These are phyloP conservation scores for Nepenthes alata DNA, from an alignment of 179 eudicot species.

Conservation along the genomic window DNA sequence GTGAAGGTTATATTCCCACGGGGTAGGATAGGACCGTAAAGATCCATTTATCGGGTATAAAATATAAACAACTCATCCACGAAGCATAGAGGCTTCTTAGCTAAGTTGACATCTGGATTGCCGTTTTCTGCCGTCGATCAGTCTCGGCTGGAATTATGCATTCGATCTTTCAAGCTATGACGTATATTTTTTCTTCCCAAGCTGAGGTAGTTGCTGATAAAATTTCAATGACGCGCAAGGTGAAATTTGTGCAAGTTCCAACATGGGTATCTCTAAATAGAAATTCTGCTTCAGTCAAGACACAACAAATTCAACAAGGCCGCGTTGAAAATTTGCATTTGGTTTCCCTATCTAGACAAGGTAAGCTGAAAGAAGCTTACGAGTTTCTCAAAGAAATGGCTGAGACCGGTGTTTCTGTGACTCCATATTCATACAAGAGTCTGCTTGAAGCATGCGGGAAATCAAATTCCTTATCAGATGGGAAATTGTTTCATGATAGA, in stretches of 20 bases:
- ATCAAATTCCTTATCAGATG: constrained; percentile 9
- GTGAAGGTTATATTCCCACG: no score
- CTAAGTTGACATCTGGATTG: no score
- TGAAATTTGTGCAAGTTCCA: constrained; percentile 20
- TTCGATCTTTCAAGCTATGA: no score
- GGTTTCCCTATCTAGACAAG: constrained; percentile 21
- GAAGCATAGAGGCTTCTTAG: no score
- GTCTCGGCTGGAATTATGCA: no score
- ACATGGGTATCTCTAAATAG: constrained; percentile 22
- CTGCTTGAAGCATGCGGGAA: constrained; percentile 21
- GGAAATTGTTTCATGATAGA: constrained; percentile 15
- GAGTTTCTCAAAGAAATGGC: constrained; percentile 26
- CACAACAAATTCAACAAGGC: constrained; percentile 16
- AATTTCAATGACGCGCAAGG: background rate
- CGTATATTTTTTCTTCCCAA: no score
- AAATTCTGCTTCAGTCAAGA: constrained; percentile 3
- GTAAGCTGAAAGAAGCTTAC: constrained; percentile 24
- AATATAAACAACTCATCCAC: no score
- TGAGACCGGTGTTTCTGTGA: constrained; percentile 11
- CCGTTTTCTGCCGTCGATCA: no score
- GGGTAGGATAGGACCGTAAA: no score
- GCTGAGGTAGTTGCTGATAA: background rate
- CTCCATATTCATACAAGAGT: constrained; percentile 14
- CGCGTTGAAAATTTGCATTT: constrained; percentile 26
- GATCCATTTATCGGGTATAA: background rate